Evolutionary conservation across 345 rosid species (phyloP).

Genomic region (Sonneratia caseolaris): DNA sequence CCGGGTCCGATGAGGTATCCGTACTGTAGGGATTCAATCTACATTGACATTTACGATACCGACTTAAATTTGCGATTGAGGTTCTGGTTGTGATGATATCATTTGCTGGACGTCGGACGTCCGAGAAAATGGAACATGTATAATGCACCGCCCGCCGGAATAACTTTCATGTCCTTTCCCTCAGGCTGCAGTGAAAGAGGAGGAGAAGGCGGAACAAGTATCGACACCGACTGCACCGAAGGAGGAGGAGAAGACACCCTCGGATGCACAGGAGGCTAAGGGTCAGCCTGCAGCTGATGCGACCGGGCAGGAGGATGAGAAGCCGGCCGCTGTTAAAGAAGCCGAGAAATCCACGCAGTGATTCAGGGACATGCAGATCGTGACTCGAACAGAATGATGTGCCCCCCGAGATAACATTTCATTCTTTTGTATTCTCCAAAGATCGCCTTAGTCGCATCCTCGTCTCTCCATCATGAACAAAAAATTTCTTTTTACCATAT

Average conservation of each 20-base stretch:
- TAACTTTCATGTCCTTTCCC: not conserved
- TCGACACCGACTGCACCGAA: not conserved
- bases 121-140: not conserved
- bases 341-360: not conserved
- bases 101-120: not conserved
- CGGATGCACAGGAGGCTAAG: not conserved
- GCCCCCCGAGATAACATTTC: not conserved
- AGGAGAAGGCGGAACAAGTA: not conserved
- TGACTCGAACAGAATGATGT: not conserved
- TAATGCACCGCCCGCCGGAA: not conserved
- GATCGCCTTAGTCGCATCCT: not conserved
- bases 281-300: not conserved
- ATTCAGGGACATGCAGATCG: not conserved
- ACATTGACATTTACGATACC: not conserved
- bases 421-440: not conserved
- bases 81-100: too few relatives aligned
- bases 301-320: not conserved
- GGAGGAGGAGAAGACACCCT: conserved; percentile 1
- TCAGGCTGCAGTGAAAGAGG: conserved; percentile 2
- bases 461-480: too few relatives aligned
- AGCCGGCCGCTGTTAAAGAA: not conserved
- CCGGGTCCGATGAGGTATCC: not conserved
- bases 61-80: too few relatives aligned
- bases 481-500: not conserved
- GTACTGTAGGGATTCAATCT: not conserved